These are phyloP conservation scores for Yarrowia sp. DNA, from an alignment of 805 yeast species.

Conservation along the genomic window DNA sequence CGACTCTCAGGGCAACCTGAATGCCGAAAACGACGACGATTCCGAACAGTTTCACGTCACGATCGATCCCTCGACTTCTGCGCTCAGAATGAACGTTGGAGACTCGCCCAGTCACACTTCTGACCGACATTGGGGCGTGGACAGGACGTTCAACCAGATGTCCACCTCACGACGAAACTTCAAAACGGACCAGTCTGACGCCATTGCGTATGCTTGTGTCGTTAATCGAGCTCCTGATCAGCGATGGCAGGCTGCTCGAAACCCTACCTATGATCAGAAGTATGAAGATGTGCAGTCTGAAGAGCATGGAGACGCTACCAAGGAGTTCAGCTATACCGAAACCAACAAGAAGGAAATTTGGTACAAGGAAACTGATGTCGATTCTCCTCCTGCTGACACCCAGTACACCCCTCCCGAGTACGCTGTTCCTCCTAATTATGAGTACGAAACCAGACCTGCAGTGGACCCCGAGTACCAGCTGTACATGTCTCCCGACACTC, in stretches of 20 bases:
- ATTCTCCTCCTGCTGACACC: neutral
- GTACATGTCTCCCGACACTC: slow-evolving; percentile 12
- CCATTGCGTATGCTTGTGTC: slow-evolving; percentile 17
- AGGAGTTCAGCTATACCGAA: neutral
- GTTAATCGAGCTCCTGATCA: neutral
- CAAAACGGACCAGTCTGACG: slow-evolving; percentile 9
- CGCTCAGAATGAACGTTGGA: slow-evolving; percentile 3
- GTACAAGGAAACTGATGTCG: slow-evolving; percentile 5
- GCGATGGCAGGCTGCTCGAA: neutral
- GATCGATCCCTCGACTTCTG: neutral
- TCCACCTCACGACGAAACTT: neutral
- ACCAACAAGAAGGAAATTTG: slow-evolving; percentile 1
- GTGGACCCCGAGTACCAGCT: slow-evolving; percentile 23
- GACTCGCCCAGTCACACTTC: slow-evolving; percentile 16
- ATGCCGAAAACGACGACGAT: slow-evolving; percentile 10
- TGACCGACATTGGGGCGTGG: slow-evolving; percentile 1
- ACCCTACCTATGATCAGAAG: slow-evolving; percentile 15
- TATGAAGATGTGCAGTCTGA: neutral
- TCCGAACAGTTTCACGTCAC: neutral
- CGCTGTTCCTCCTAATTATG: neutral
- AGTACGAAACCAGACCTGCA: neutral
- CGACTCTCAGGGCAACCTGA: slow-evolving; percentile 15
- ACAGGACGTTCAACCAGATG: slow-evolving; percentile 15
- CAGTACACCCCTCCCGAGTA: neutral
- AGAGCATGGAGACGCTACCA: neutral